These are phyloP conservation scores for Dothidotthia symphoricarpi DNA, from an alignment of 2,329 filamentous ascomycete species.

Conservation along the genomic window DNA sequence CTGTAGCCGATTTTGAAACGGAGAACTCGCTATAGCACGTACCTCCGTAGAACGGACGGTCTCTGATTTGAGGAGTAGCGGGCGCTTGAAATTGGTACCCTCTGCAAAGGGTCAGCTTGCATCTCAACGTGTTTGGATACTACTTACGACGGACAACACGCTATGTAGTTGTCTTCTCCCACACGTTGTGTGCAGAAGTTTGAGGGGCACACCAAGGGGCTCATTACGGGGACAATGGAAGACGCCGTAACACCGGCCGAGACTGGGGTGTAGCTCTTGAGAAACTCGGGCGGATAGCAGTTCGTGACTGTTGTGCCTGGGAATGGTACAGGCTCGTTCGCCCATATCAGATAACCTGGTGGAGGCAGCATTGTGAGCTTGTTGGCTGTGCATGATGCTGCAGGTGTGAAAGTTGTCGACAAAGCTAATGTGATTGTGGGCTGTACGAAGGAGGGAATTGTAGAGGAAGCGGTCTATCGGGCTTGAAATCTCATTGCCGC, in stretches of 20 bases:
- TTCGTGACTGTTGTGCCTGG: conserved; percentile 15
- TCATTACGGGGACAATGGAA: conserved; percentile 27
- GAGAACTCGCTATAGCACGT: conserved; percentile 27
- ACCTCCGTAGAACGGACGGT: conserved; percentile 27
- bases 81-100: conserved; percentile 20
- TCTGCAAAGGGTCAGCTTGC: conserved; percentile 10
- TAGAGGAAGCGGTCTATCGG: too few relatives aligned
- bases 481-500: too few relatives aligned
- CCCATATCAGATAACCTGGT: conserved; percentile 25
- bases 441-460: not conserved
- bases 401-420: conserved; percentile 27
- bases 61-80: conserved; percentile 11
- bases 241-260: conserved; percentile 7
- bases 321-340: conserved; percentile 27
- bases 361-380: conserved; percentile 23
- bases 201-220: conserved; percentile 25
- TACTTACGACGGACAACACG: conserved; percentile 29
- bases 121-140: not conserved
- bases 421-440: conserved; percentile 16
- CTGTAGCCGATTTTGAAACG: conserved; percentile 13
- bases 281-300: conserved; percentile 28
- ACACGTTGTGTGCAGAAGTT: conserved; percentile 24
- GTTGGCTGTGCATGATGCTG: conserved; percentile 24
- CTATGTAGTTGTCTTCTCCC: conserved; percentile 22
- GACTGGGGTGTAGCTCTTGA: conserved; percentile 20